phyloP scores from a whole-genome alignment of 1,284 basidiomycete species.

The Sutorius eximius region DNA sequence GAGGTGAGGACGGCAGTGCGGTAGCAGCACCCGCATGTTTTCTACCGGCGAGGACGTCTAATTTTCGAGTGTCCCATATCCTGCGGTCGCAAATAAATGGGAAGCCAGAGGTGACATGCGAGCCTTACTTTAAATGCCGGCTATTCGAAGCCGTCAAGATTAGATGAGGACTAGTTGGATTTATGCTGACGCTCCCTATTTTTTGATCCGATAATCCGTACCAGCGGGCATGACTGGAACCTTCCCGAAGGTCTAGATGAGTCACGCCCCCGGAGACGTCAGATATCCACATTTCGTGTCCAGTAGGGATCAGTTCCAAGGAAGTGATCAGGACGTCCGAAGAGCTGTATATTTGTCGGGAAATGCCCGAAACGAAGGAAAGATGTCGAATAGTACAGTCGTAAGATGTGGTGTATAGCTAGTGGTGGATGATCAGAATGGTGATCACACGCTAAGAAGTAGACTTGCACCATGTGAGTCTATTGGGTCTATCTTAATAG shows the following conservation, averaged over 20 bases:
- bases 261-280: conserved; percentile 67
- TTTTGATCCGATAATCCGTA: conserved; percentile 69
- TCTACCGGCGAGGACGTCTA: conserved; percentile 43
- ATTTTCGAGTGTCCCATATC: conserved; percentile 74
- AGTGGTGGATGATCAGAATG: conserved; percentile 3
- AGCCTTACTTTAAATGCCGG: conserved; percentile 59
- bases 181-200: conserved; percentile 74
- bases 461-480: conserved; percentile 64
- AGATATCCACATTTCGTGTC: conserved; percentile 79
- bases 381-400: conserved; percentile 73
- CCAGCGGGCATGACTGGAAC: conserved; percentile 53
- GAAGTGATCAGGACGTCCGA: conserved; percentile 62
- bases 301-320: conserved; percentile 63
- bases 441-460: not conserved
- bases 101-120: not conserved
- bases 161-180: conserved; percentile 65
- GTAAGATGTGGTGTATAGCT: conserved; percentile 79
- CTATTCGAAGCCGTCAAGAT: conserved; percentile 74
- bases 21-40: conserved; percentile 22
- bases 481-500: conserved; percentile 69
- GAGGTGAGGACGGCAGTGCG: conserved; percentile 19
- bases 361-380: conserved; percentile 66
- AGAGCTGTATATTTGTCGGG: conserved; percentile 62
- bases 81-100: conserved; percentile 38
- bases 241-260: conserved; percentile 70